Evolutionary conservation across 2,329 filamentous ascomycete species (phyloP), one percentile per base, ranked within the genome.

Genomic region (Basipetospora chlamydospora): DNA sequence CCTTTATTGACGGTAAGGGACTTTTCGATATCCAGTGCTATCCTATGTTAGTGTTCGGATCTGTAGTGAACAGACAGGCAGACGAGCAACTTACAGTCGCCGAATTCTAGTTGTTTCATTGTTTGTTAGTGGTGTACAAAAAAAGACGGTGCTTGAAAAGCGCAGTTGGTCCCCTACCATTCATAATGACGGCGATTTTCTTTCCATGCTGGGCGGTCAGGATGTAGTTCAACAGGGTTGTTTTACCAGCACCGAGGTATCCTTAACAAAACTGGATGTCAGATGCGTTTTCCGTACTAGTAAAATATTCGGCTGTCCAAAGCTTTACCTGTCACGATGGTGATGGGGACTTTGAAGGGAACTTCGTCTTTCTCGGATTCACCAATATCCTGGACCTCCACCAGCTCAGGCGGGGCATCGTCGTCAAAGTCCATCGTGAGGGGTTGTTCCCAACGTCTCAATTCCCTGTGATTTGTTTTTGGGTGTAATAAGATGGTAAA

Each of bases 181-280:
- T 98, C 63, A 98, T 73, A 39, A 98, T 96, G 11, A 98, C 90
- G 9, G 90, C 90, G 55, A 98, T 90, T 51, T 86, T 94, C 67
- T 96, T 96, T 55, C 88, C 88, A 67, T 98, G 90, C 42, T 88
- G 79, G 40, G 87, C 86, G 20, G 81, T 93, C 36, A 98, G 65
- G 42, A 98, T 96, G 55, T 96, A 94, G 56, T 98, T 96, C 40
- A 98, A 65, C 21, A 96, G 60, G 0, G 88, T 96, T 0, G 88
- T 96, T 59, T 98, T 98, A 13, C 90, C 90, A 7, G 90, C 85
- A 13, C 90, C 90, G 4, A 98, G 70, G 51, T 98, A 98, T 3
- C 90, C 85, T 90, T 37, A 31, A 28, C 11, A 23, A 6, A 11
- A 11, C 11, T 23, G 11, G 22, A 23, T 23, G 22, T 6, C 22